These are phyloP conservation scores for Paecilomyces variotii DNA, from an alignment of 2,329 filamentous ascomycete species.

Conservation along the genomic window DNA sequence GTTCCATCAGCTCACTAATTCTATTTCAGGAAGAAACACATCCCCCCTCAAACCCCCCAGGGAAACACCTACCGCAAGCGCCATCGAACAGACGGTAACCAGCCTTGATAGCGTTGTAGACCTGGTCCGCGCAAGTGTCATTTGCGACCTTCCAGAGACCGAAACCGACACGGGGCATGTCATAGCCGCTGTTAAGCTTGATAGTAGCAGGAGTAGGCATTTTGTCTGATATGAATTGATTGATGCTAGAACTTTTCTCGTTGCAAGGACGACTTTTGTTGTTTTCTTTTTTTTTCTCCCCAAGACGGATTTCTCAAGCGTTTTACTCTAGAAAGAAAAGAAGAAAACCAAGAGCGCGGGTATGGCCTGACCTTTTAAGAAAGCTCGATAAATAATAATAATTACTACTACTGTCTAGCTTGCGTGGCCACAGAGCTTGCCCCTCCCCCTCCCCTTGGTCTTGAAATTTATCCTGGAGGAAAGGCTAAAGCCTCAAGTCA, in stretches of 20 bases:
- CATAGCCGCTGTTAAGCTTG: conserved; percentile 20
- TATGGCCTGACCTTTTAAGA: background rate
- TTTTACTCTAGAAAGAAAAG: background rate
- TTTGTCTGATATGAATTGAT: background rate
- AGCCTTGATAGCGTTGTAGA: conserved; percentile 63
- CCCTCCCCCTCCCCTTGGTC: background rate
- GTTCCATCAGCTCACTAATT: background rate
- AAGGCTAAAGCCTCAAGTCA: conserved; percentile 1
- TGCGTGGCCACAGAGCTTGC: background rate
- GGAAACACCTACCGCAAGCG: conserved; percentile 44
- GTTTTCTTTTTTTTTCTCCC: too few relatives aligned
- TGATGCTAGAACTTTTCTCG: background rate
- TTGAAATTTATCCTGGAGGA: conserved; percentile 3
- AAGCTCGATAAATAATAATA: background rate
- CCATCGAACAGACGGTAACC: conserved; percentile 56
- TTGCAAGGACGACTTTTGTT: background rate
- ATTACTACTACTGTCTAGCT: background rate
- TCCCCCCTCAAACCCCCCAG: background rate
- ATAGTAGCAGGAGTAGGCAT: conserved; percentile 9
- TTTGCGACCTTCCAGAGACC: conserved; percentile 75
- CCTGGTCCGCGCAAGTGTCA: conserved; percentile 61
- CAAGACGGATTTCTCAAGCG: too few relatives aligned
- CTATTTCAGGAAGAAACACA: too few relatives aligned
- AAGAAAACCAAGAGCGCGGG: conserved; percentile 6
- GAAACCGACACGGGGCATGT: conserved; percentile 37